Evolutionary conservation across 371 early-diverging fungal genomes (phyloP).

Genomic region (Rhizopus sp.): DNA sequence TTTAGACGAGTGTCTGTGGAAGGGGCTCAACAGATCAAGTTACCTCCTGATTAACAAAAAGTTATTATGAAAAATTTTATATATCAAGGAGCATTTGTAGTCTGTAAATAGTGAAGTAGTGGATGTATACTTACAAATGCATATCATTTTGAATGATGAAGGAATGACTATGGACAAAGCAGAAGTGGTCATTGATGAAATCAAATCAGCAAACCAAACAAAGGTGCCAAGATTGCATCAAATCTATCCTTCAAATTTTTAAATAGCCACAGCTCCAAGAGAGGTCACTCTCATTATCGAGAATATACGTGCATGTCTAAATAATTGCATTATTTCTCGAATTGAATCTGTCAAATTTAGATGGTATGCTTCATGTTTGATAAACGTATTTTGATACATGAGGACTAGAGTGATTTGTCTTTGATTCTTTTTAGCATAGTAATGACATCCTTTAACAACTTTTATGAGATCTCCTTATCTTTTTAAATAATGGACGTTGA

Average conservation of each 20-base stretch:
- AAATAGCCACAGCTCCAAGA: background rate
- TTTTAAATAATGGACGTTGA: too few relatives aligned
- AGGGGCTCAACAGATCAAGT: constrained; percentile 7
- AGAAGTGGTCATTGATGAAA: constrained; percentile 7
- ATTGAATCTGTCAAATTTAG: constrained; percentile 2
- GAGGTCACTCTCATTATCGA: constrained; percentile 10
- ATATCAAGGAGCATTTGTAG: constrained; percentile 1
- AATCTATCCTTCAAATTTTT: constrained; percentile 6
- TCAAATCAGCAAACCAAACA: background rate
- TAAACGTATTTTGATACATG: too few relatives aligned
- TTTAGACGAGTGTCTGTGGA: constrained; percentile 5
- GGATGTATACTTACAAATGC: constrained; percentile 4
- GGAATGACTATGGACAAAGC: background rate
- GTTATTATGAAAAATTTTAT: background rate
- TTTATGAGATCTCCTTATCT: too few relatives aligned
- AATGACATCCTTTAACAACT: too few relatives aligned
- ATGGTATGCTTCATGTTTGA: background rate
- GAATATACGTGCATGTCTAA: constrained; percentile 4
- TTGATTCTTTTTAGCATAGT: too few relatives aligned
- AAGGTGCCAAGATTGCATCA: constrained; percentile 1
- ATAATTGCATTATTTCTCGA: constrained; percentile 4
- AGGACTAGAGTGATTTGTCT: too few relatives aligned
- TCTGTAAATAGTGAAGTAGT: constrained; percentile 1
- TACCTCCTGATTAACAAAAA: constrained; percentile 5
- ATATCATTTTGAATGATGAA: background rate